These are phyloP conservation scores for Saccharomyces eubayanus DNA, from an alignment of 805 yeast genomes.

Conservation along the genomic window DNA sequence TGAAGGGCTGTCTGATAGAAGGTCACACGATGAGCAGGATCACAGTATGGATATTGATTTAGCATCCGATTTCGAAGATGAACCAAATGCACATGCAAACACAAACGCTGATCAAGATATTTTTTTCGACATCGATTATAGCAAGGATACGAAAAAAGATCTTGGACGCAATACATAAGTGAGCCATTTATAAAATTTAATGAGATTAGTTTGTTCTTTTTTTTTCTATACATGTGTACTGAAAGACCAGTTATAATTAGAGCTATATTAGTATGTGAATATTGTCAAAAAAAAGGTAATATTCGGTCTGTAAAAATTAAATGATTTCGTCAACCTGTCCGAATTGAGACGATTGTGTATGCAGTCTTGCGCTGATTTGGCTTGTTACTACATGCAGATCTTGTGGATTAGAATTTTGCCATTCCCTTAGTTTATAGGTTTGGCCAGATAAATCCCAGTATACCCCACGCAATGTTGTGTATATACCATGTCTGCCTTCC, in stretches of 20 bases:
- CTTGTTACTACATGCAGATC: slow-evolving; percentile 64
- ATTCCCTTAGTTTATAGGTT: slow-evolving; percentile 56
- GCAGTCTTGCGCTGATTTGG: slow-evolving; percentile 41
- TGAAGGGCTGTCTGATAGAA: slow-evolving; percentile 28
- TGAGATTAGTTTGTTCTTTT: not conserved
- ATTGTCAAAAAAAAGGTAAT: not conserved
- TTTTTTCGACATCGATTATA: not conserved
- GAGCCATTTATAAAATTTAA: not conserved
- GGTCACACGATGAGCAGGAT: slow-evolving; percentile 30
- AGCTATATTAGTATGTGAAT: not conserved
- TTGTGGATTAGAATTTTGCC: slow-evolving; percentile 73
- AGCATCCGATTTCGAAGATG: not conserved
- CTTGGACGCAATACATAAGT: not conserved
- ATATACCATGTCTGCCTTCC: slow-evolving; percentile 66
- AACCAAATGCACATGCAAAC: not conserved
- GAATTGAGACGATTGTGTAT: not conserved
- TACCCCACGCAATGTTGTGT: slow-evolving; percentile 60
- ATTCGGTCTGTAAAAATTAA: not conserved
- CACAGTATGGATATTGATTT: slow-evolving; percentile 13
- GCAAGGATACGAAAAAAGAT: not conserved
- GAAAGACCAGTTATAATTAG: not conserved
- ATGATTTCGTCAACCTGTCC: not conserved
- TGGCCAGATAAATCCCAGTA: slow-evolving; percentile 84
- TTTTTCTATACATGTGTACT: not conserved
- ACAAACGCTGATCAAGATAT: not conserved